Evolutionary conservation across 208 protist genomes (phyloP).

Genomic region (Porcisia hertigi): DNA sequence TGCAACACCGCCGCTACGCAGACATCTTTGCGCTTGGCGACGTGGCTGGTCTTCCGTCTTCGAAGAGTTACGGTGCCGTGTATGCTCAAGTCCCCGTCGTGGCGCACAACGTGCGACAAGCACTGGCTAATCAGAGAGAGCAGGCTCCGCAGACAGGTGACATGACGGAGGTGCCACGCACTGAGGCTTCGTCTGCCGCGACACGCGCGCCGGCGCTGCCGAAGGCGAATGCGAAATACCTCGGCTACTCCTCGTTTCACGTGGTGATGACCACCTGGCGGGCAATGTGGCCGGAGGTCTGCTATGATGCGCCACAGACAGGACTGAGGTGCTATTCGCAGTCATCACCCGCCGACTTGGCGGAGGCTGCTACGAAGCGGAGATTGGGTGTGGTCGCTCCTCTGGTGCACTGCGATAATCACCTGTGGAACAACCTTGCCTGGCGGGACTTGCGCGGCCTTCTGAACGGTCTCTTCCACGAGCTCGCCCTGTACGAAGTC

Average conservation of each 20-base stretch:
- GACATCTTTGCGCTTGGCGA: conserved; percentile 89
- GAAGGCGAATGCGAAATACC: conserved; percentile 22
- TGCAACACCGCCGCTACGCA: conserved; percentile 68
- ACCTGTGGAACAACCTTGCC: conserved; percentile 73
- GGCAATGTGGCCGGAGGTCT: conserved; percentile 85
- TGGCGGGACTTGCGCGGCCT: conserved; percentile 68
- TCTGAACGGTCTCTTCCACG: conserved; percentile 66
- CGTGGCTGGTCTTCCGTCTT: conserved; percentile 72
- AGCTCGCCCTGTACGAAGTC: conserved; percentile 70
- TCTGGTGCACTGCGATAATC: conserved; percentile 53
- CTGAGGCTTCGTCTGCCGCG: background rate
- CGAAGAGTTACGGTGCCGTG: conserved; percentile 80
- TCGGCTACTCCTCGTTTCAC: conserved; percentile 86
- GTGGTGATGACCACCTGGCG: conserved; percentile 85
- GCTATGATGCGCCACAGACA: conserved; percentile 35
- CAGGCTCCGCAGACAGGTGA: conserved; percentile 6
- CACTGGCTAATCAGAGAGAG: conserved; percentile 31
- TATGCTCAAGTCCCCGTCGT: conserved; percentile 85
- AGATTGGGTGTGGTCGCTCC: conserved; percentile 11
- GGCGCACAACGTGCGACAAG: conserved; percentile 75
- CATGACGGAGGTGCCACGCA: background rate
- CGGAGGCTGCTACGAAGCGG: conserved; percentile 7
- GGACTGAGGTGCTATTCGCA: background rate
- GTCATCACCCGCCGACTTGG: background rate
- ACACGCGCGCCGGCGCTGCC: background rate